Base-by-base conservation (phyloP, 2,329 filamentous ascomycete genomes). In the Penicillium polonicum region DNA sequence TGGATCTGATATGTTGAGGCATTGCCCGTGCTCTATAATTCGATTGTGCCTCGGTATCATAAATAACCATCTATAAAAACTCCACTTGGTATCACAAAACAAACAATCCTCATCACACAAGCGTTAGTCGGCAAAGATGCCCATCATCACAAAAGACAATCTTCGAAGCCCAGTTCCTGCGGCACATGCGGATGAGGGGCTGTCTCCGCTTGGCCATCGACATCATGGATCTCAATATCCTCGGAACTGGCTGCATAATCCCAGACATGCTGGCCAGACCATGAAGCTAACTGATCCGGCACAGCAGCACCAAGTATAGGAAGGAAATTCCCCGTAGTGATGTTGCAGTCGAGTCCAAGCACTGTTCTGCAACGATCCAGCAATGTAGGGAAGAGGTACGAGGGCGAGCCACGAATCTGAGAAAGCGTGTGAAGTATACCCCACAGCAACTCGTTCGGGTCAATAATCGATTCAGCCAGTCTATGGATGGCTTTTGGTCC, bases 351-450 rank as follows among this genome's bases (percentile, higher is more conserved):
- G 12, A 74, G 60, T n/a, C 68, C 69, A 1, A 74, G 53, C 4
- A 73, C 63, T 10, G 55, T 63, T 31, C 70, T 70, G 46, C 68
- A 72, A 21, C 69, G 71, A 25, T 73, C 68, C 4, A 75, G 45
- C 0, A 75, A 59, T 4, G 65, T 39, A 0, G 73, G 72, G 41
- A 75, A 73, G 19, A 75, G 67, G 55, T 75, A 73, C 0, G 73
- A 75, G 17, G 71, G 70, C 21, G 73, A 74, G 27, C 73, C 73
- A n/a, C 73, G 72, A 44, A 75, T 76, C 21, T 71, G 71, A 23
- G 70, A 72, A 4, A 76, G 65, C 3, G 71, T 73, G 45, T 68
- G 71, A 17, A 76, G 63, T n/a, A 76, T 73, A 8, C 72, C 73
- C 72, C 74, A 75, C 23, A 76, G 68, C 15, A 76, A 66, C 42